Evolutionary conservation across 495 filamentous ascomycete species (phyloP), one percentile per base, ranked within the genome.

Genomic region (Poronia punctata): DNA sequence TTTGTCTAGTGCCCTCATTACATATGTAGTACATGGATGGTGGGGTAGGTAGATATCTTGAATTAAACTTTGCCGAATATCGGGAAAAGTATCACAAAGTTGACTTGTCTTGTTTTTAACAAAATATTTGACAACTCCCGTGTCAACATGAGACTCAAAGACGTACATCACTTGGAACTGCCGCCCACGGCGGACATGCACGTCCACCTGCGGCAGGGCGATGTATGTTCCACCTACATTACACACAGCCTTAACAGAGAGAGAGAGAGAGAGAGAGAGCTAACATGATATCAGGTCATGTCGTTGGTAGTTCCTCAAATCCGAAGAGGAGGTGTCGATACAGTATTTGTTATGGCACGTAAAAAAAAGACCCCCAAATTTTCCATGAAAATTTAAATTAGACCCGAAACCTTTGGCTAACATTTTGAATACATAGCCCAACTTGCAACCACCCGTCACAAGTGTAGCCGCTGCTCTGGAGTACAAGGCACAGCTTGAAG

Each of bases 231-330:
- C 11, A 29, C 24, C 26, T 17, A 9, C 21, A 10, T 5, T 3
- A 4, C 12, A n/a, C 21, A 14, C 3, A 7, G 15, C 26, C 8
- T 2, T 20, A 16, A n/a, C n/a, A n/a, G n/a, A n/a, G n/a, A n/a
- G n/a, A n/a, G n/a, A n/a, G n/a, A n/a, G n/a, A n/a, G n/a, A n/a
- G n/a, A n/a, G n/a, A n/a, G n/a, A n/a, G n/a, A n/a, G 29, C 24
- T 30, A 30, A 27, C 3, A 23, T 11, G 15, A 18, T 10, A 19
- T 33, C 16, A 45, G 42, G 85, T 95, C 73, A 84, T 87, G 75
- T 71, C 88, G 42, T 64, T 84, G n/a, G 86, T 94, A 19, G 81
- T 80, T 28, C 84, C 84, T 14, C 81, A 74, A 17, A 82, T 94
- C 50, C 67, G 76, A 34, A 58, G 72, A 43, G 88, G 84, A 48